A percentile compares a stretch with the other conserved stretches of the same genome.
Evolutionary conservation across 306 rosid species (phyloP).

Genomic region (Dicorynia guianensis): DNA sequence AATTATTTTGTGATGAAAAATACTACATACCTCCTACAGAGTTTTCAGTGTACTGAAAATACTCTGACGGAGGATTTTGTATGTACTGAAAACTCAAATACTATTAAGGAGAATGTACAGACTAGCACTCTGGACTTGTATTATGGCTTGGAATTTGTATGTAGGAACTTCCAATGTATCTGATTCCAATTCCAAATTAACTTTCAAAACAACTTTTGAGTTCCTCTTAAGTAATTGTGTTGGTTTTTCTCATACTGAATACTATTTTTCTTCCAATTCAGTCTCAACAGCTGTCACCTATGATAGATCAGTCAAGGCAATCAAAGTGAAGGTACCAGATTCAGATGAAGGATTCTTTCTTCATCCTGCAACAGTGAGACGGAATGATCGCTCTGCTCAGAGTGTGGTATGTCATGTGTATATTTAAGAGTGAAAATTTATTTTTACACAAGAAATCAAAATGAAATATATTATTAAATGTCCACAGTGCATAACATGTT

Average conservation of each 20-base stretch:
- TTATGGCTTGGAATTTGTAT: background rate
- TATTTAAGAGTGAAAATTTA: constrained; percentile 24
- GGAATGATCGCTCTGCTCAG: constrained; percentile 96
- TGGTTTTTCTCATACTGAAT: constrained; percentile 35
- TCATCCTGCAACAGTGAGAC: constrained; percentile 97
- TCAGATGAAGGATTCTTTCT: constrained; percentile 89
- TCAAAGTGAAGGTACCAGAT: constrained; percentile 90
- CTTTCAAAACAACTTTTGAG: background rate
- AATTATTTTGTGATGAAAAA: background rate
- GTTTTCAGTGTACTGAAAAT: background rate
- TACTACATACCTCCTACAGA: background rate
- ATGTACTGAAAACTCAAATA: too few relatives aligned
- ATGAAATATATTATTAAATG: constrained; percentile 7
- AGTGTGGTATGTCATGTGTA: constrained; percentile 76
- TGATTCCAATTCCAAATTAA: background rate
- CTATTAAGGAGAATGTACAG: background rate
- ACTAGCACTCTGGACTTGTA: background rate
- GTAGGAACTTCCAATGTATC: constrained; percentile 16
- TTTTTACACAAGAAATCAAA: background rate
- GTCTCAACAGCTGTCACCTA: constrained; percentile 96
- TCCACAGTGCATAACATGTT: background rate
- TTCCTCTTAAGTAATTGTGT: constrained; percentile 24
- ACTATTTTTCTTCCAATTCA: constrained; percentile 40
- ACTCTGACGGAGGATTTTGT: too few relatives aligned
- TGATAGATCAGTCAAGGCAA: constrained; percentile 84